A percentile compares a stretch with the other conserved stretches of the same genome.
These are phyloP conservation scores for Arthrobotrys sphaeroides DNA, from an alignment of 2,329 filamentous ascomycete genomes.

Conservation along the genomic window DNA sequence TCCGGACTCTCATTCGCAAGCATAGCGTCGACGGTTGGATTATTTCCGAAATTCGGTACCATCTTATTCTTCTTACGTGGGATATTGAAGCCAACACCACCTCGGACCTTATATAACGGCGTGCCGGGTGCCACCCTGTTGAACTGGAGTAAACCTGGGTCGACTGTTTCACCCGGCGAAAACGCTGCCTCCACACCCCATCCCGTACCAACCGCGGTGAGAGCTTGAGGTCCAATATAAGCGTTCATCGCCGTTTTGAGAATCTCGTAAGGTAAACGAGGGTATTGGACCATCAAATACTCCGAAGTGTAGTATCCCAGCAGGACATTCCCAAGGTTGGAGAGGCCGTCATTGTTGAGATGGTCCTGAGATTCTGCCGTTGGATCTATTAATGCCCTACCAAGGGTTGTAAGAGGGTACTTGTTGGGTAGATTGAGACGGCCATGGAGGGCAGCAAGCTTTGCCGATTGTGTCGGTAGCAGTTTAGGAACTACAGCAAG, in stretches of 20 bases:
- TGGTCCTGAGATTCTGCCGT: conserved; percentile 80
- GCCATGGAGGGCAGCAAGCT: conserved; percentile 90
- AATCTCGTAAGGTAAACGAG: conserved; percentile 87
- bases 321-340: conserved; percentile 81
- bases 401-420: conserved; percentile 85
- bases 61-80: conserved; percentile 10
- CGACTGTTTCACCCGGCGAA: conserved; percentile 87
- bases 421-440: conserved; percentile 82
- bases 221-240: conserved; percentile 78
- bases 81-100: conserved; percentile 28
- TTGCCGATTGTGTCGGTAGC: conserved; percentile 70
- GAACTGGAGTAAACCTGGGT: conserved; percentile 89
- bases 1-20: conserved; percentile 16
- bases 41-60: conserved; percentile 39
- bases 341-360: conserved; percentile 89
- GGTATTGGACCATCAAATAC: conserved; percentile 86
- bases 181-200: conserved; percentile 94
- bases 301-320: conserved; percentile 90
- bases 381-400: conserved; percentile 82
- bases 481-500: conserved; percentile 30
- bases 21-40: conserved; percentile 23
- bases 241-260: conserved; percentile 86
- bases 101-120: conserved; percentile 21
- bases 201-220: conserved; percentile 77
- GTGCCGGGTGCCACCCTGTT: conserved; percentile 54